Conservation (phyloP, 441 rosid genomes). For the Euphorbia corollata region DNA sequence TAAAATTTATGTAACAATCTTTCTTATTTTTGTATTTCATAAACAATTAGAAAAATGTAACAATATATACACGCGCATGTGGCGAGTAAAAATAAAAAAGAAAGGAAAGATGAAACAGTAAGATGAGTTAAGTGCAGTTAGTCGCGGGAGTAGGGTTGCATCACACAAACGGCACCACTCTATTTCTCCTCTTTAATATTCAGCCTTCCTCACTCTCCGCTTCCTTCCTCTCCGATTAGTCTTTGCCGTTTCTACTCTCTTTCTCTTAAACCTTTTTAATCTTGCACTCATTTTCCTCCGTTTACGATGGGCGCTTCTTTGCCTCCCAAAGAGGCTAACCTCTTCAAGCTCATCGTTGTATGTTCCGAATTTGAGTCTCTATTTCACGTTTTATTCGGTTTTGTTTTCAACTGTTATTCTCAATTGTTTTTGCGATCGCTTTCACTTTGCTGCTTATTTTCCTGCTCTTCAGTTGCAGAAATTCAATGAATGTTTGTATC, state of each 20-base stretch:
- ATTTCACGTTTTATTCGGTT: neutral
- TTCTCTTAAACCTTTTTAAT: conserved; percentile 14
- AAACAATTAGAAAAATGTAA: no score
- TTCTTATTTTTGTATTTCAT: no score
- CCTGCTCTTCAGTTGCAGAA: conserved; percentile 16
- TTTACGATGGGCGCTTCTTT: conserved; percentile 84
- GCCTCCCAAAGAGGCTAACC: conserved; percentile 99
- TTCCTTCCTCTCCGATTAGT: neutral
- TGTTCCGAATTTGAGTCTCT: conserved; percentile 28
- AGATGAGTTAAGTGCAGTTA: conserved; percentile 18
- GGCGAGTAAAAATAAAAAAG: neutral
- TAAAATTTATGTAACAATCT: no score
- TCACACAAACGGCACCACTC: conserved; percentile 63
- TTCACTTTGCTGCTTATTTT: conserved; percentile 15
- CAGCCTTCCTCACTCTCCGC: neutral
- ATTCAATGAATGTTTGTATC: neutral
- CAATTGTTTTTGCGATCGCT: neutral
- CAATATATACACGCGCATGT: neutral
- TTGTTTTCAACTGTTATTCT: neutral
- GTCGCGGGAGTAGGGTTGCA: conserved; percentile 64
- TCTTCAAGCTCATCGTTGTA: conserved; percentile 99
- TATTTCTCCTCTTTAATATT: conserved; percentile 6
- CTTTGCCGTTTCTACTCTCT: neutral
- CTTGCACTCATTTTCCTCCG: neutral
- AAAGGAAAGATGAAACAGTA: neutral